A percentile compares a stretch with the other conserved stretches of the same genome.
Conservation (phyloP, 177 flowering plant genomes). For the Vitis hybrid region DNA sequence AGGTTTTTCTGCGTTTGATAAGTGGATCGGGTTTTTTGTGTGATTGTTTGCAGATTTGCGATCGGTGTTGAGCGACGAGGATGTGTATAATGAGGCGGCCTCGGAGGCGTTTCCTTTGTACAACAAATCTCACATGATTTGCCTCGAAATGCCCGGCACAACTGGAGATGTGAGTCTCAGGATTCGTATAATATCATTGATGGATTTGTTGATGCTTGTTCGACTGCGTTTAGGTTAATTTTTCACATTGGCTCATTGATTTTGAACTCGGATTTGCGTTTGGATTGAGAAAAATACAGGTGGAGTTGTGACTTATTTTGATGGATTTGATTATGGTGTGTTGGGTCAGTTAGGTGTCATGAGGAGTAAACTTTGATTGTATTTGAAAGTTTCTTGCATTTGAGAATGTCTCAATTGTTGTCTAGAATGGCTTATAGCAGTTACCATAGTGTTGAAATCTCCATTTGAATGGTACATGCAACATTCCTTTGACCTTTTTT, state of each 20-base stretch:
- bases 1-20: neutral
- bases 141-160: constrained; percentile 69
- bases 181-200: neutral
- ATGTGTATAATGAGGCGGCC: constrained; percentile 67
- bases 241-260: neutral
- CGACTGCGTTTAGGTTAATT: neutral
- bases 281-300: too few relatives aligned
- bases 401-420: too few relatives aligned
- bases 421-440: too few relatives aligned
- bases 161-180: constrained; percentile 70
- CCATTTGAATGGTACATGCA: too few relatives aligned
- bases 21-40: constrained; percentile 2
- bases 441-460: too few relatives aligned
- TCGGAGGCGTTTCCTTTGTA: constrained; percentile 81
- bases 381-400: too few relatives aligned
- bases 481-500: too few relatives aligned
- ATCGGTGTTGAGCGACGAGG: constrained; percentile 64
- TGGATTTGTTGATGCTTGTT: neutral
- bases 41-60: constrained; percentile 49
- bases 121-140: constrained; percentile 84
- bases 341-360: too few relatives aligned
- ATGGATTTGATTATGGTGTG: too few relatives aligned
- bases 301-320: too few relatives aligned
- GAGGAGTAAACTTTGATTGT: too few relatives aligned
- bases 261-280: too few relatives aligned